A percentile compares a stretch with the other conserved stretches of the same genome.
phyloP scores from a whole-genome alignment of 2,329 filamentous ascomycete species.

The Nectriaceae sp. region DNA sequence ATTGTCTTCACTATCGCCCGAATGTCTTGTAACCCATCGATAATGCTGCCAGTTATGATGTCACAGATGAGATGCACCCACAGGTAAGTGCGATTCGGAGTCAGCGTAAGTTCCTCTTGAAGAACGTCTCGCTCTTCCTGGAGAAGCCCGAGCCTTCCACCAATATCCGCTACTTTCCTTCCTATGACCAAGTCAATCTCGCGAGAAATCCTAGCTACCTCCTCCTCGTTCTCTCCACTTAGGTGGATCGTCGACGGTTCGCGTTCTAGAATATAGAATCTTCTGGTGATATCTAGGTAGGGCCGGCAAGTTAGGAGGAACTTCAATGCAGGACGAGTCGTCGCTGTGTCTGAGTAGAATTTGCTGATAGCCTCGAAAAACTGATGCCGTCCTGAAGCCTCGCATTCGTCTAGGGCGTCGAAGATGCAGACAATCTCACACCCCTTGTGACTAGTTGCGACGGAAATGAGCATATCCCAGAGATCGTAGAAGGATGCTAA shows the following conservation, averaged over 20 bases:
- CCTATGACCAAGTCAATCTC: conserved; percentile 25
- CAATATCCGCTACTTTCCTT: conserved; percentile 7
- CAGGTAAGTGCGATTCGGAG: conserved; percentile 27
- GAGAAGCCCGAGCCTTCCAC: neutral
- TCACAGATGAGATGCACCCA: conserved; percentile 28
- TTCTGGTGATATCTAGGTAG: conserved; percentile 24
- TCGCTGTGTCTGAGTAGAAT: conserved; percentile 20
- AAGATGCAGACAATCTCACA: conserved; percentile 37
- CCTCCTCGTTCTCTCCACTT: conserved; percentile 14
- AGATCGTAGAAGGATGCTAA: conserved; percentile 28
- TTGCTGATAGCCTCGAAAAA: conserved; percentile 27
- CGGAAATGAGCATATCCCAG: conserved; percentile 31
- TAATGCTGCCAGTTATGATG: no score
- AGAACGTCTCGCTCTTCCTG: conserved; percentile 12
- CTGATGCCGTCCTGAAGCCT: conserved; percentile 12
- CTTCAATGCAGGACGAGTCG: conserved; percentile 29
- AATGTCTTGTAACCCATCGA: no score
- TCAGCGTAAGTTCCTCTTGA: conserved; percentile 4
- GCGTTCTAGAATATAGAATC: conserved; percentile 14
- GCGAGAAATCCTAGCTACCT: conserved; percentile 17
- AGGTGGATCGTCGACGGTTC: conserved; percentile 18
- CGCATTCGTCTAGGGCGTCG: conserved; percentile 45
- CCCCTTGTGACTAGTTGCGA: conserved; percentile 6
- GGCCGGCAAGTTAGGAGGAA: conserved; percentile 38
- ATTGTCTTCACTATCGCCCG: conserved; percentile 9